Evolutionary conservation across 768 basidiomycete species (phyloP), one percentile per base, ranked within the genome.

Genomic region (Rhizopogon sp.): DNA sequence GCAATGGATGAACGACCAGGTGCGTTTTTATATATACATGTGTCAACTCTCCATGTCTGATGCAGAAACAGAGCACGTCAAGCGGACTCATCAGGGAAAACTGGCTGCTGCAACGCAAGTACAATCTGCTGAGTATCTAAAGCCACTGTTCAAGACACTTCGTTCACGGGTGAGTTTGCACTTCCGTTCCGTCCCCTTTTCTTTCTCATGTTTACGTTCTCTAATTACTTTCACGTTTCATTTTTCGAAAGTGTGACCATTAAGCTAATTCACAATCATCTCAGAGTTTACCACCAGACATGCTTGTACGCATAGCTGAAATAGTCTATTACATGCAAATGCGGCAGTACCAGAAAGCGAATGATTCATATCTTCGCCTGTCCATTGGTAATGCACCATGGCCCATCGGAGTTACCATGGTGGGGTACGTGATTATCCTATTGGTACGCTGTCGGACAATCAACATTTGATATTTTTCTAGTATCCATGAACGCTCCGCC

Each of bases 361-460:
- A 98, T 64, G 97, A 99, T 67, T 88, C 95, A 0, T 99, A 99
- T 69, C 83, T 99, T 22, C 88, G 97, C 6, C 76, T 99, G 39
- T 94, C 92, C 5, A 99, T 99, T 59, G 97, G 97, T 35, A 99
- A 97, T 64, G 96, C 97, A 0, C 95, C 97, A 3, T 99, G 97
- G 97, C 97, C 97, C 1, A 99, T 99, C 64, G 97, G 97, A 42
- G 97, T 99, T 8, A 99, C 97, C 57, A 96, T 96, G 90, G 97
- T 98, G 74, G 95, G 93, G 93, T 93, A 71, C 39, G 86, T 77
- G 10, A 40, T 52, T 43, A 9, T 29, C 41, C 20, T 54, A 22
- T 37, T 20, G 14, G 14, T 8, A 29, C 5, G 5, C 16, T 46
- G 16, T 17, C 28, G 29, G 44, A 33, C 13, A 9, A 14, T 25